phyloP scores from a whole-genome alignment of 2,329 filamentous ascomycete genomes.

The Westerdykella ornata region DNA sequence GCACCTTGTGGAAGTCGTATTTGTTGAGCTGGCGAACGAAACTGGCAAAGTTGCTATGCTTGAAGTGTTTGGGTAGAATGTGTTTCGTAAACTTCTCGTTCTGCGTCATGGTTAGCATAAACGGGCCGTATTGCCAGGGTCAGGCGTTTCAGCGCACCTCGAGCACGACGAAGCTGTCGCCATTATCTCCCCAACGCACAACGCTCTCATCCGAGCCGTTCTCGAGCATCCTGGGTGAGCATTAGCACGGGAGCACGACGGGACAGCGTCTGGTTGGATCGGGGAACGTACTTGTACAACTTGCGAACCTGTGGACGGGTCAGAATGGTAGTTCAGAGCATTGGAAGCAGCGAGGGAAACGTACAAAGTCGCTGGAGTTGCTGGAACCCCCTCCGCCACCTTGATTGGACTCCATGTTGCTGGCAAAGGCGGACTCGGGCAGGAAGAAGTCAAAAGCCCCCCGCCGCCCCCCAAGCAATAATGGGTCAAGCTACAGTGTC shows the following conservation, averaged over 20 bases:
- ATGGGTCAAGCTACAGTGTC: not conserved
- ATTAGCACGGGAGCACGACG: conserved; percentile 1
- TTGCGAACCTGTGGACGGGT: conserved; percentile 71
- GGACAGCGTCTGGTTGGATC: not conserved
- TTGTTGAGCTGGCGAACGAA: conserved; percentile 95
- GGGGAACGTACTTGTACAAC: conserved; percentile 76
- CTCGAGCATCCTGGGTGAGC: conserved; percentile 75
- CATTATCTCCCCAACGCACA: conserved; percentile 90
- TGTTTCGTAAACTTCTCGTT: conserved; percentile 98
- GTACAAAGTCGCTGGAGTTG: conserved; percentile 92
- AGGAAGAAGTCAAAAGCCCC: not conserved
- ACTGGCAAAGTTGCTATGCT: conserved; percentile 97
- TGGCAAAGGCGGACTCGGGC: not conserved
- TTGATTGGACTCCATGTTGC: conserved; percentile 30
- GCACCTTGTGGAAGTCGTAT: conserved; percentile 97
- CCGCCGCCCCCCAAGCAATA: not conserved
- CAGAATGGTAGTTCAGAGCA: conserved; percentile 11
- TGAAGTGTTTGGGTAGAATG: conserved; percentile 96
- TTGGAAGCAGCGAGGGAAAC: conserved; percentile 36
- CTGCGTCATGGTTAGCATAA: conserved; percentile 44
- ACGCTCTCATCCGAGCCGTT: conserved; percentile 88
- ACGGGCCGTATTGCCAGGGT: not conserved
- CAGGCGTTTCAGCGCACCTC: conserved; percentile 56
- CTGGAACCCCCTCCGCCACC: conserved; percentile 49
- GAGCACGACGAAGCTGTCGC: conserved; percentile 92